Base-by-base conservation (phyloP, 2,329 filamentous ascomycete species). In the Ophiostoma ulmi region DNA sequence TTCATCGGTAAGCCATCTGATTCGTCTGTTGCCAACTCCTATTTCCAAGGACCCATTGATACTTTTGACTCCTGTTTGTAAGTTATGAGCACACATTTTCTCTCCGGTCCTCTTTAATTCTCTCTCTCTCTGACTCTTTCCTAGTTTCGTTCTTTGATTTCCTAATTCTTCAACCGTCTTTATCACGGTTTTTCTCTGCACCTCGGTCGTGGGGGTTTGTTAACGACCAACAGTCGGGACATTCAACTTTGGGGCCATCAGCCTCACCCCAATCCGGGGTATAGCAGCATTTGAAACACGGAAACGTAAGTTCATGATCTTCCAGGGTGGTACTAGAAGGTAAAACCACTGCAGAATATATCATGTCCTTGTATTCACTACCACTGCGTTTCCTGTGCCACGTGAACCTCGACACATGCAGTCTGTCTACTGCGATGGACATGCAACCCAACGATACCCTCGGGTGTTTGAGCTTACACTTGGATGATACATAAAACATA, bases 1-100 rank as follows among this genome's bases (percentile, higher is more conserved):
- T 26, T 55, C 55, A 14, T 67, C 64, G 69, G 69, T 17, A 70
- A 70, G 69, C 44, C 3, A 10, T n/a, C 69, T 70, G 69, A 70
- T 70, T 70, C 36, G 69, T 31, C n/a, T 17, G n/a, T 35, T 20
- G 26, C 4, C 35, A 4, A 26, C 22, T 61, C 55, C 41, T 55
- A 7, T 22, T 20, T 55, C 31, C 31, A 31, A 31, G 3, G 31
- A 31, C 48, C 22, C 17, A 65, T 39, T 65, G 31, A 26, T n/a
- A 10, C 41, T 38, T 48, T n/a, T 31, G 31, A 31, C 4, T 31
- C 31, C 31, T 31, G 31, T 31, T 31, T 31, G 31, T 31, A n/a
- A n/a, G n/a, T n/a, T n/a, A 31, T 31, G 31, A 31, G 2, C 31
- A 31, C 31, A 31, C 31, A 31, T 31, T 3, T 3, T 31, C 31